phyloP scores from a whole-genome alignment of 768 basidiomycete genomes.

The Lactarius sanguifluus region DNA sequence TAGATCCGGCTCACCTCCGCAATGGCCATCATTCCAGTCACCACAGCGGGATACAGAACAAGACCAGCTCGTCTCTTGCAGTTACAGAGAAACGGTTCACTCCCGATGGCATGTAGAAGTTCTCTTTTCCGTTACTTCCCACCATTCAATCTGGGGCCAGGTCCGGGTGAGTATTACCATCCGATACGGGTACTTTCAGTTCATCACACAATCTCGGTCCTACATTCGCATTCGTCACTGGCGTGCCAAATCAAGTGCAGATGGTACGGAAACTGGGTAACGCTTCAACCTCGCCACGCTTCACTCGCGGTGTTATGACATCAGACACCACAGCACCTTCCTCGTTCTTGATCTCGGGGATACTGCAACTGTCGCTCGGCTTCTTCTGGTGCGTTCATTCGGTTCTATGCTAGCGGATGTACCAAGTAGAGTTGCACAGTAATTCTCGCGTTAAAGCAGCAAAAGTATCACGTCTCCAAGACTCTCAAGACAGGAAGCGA shows the following conservation, averaged over 20 bases:
- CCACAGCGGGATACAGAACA: slow-evolving; percentile 18
- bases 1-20: neutral
- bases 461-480: slow-evolving; percentile 96
- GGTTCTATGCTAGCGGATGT: slow-evolving; percentile 50
- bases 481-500: slow-evolving; percentile 85
- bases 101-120: slow-evolving; percentile 38
- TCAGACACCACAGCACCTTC: slow-evolving; percentile 64
- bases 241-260: slow-evolving; percentile 56
- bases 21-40: slow-evolving; percentile 18
- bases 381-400: slow-evolving; percentile 21
- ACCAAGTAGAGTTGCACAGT: slow-evolving; percentile 85
- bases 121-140: slow-evolving; percentile 65
- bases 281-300: slow-evolving; percentile 15
- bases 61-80: slow-evolving; percentile 43
- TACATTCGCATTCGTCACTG: slow-evolving; percentile 76
- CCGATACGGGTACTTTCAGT: slow-evolving; percentile 54
- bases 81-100: slow-evolving; percentile 42
- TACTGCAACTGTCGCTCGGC: slow-evolving; percentile 42
- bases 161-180: slow-evolving; percentile 72
- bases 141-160: slow-evolving; percentile 81
- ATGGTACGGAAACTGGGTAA: slow-evolving; percentile 93
- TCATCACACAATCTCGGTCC: slow-evolving; percentile 51
- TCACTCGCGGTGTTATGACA: neutral
- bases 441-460: slow-evolving; percentile 89
- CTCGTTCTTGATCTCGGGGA: slow-evolving; percentile 96